These are phyloP conservation scores for Fraxinus sp. DNA, from an alignment of 305 asterid species.

Conservation along the genomic window DNA sequence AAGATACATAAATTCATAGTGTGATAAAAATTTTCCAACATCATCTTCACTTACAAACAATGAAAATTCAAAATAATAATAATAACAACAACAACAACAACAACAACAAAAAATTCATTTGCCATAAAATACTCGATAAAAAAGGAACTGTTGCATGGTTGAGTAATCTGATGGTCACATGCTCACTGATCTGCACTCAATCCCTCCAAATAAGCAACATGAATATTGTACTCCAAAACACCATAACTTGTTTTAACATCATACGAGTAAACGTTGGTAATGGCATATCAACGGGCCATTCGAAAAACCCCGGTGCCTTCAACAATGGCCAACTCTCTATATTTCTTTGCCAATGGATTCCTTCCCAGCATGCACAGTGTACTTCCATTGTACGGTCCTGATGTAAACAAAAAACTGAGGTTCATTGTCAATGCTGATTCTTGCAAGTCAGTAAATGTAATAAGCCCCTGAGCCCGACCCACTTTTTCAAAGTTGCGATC, in stretches of 20 bases:
- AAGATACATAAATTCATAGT: no score
- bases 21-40: no score
- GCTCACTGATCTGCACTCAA: neutral
- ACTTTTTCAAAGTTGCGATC: neutral
- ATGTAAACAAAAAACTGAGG: neutral
- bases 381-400: neutral
- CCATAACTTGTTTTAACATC: neutral
- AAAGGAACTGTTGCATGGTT: no score
- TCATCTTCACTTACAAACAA: no score
- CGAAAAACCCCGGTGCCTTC: slow-evolving; percentile 1
- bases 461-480: slow-evolving; percentile 6
- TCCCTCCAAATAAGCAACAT: neutral
- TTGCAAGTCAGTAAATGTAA: neutral
- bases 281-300: slow-evolving; percentile 2
- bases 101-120: no score
- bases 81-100: no score
- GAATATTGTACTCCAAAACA: slow-evolving; percentile 1
- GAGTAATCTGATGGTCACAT: no score
- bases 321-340: neutral
- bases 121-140: no score
- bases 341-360: neutral
- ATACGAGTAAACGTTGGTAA: neutral
- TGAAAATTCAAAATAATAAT: no score
- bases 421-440: neutral
- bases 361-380: slow-evolving; percentile 9